Conservation (phyloP, 805 yeast species). For the Yarrowia sp. region DNA sequence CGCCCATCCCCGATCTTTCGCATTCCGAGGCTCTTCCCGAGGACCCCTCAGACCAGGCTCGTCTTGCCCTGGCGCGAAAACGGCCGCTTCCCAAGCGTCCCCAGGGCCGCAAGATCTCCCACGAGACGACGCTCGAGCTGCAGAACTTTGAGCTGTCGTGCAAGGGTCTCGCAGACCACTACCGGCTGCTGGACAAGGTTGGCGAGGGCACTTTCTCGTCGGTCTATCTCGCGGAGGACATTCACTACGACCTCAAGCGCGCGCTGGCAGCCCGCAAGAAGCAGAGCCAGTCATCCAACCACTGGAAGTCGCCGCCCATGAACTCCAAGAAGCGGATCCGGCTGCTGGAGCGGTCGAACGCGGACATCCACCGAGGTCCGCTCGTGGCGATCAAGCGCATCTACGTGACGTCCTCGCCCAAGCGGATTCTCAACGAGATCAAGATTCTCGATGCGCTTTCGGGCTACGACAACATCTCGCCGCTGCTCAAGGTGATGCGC, state of each 20-base stretch:
- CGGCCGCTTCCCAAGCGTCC: slow-evolving; percentile 1
- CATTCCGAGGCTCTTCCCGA: slow-evolving; percentile 2
- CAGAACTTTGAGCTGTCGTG: slow-evolving; percentile 44
- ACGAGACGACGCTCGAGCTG: slow-evolving; percentile 30
- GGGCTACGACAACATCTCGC: slow-evolving; percentile 63
- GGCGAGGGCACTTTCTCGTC: slow-evolving; percentile 68
- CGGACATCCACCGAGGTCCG: not conserved
- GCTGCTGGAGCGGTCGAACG: not conserved
- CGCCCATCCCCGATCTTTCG: slow-evolving; percentile 5
- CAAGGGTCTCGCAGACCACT: slow-evolving; percentile 50
- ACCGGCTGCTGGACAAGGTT: slow-evolving; percentile 54
- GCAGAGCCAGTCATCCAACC: not conserved
- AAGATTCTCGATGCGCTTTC: slow-evolving; percentile 49
- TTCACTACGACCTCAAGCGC: slow-evolving; percentile 41
- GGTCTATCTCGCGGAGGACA: slow-evolving; percentile 61
- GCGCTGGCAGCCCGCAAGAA: not conserved
- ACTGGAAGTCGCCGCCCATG: slow-evolving; percentile 21
- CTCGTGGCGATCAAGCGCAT: slow-evolving; percentile 87
- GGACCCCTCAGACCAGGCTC: not conserved
- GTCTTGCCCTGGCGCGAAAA: not conserved
- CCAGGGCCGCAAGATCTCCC: slow-evolving; percentile 12
- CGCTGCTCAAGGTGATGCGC: slow-evolving; percentile 82
- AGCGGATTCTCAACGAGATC: slow-evolving; percentile 84
- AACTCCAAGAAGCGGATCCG: slow-evolving; percentile 4
- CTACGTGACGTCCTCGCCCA: slow-evolving; percentile 93